Base-by-base conservation (phyloP, 495 filamentous ascomycete species). In the Aspergillus ellipticus region DNA sequence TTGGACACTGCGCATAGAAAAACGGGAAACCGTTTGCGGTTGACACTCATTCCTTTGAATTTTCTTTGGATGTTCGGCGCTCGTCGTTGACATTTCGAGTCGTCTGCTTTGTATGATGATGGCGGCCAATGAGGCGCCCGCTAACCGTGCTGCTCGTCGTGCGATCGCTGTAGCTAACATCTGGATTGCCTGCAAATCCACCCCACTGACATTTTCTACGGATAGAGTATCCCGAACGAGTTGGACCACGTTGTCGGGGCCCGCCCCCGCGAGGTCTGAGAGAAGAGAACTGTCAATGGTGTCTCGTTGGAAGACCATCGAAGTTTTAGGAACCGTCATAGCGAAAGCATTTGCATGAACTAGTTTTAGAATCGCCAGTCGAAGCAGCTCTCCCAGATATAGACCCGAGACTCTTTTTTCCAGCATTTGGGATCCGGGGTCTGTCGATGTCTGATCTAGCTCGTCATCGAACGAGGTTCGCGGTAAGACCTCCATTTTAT, bases 401-500 rank as follows among this genome's bases (percentile, higher is more conserved):
- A 54, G n/a, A n/a, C 52, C 52, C 6, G 52, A 54, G n/a, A 54
- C 52, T 22, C 52, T 47, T 33, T 54, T 54, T 26, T 54, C 52
- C 2, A 54, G 16, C 52, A 54, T 54, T 26, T 54, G 52, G 3
- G 16, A 33, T 1, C 52, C 52, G 6, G 52, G 41, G 21, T 54
- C 42, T 1, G 42, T 33, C 26, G 42, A 46, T 19, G 22, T 24
- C 5, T 6, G 6, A 19, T 54, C 42, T 21, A 54, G 52, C 42
- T 46, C 42, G n/a, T 46, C 52, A 20, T 54, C 52, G 20, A 46
- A 54, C 5, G 42, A 19, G 3, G 52, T 54, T 11, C 19, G 35
- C 9, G 64, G 65, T 13, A 67, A 49, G n/a, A 63, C 62, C 10
- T 51, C 41, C 33, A 65, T 48, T 11, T 62, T 51, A 26, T 69